Evolutionary conservation across 1,139 yeast species (phyloP), one percentile per base, ranked within the genome.

Genomic region (Taiozyma sp.): DNA sequence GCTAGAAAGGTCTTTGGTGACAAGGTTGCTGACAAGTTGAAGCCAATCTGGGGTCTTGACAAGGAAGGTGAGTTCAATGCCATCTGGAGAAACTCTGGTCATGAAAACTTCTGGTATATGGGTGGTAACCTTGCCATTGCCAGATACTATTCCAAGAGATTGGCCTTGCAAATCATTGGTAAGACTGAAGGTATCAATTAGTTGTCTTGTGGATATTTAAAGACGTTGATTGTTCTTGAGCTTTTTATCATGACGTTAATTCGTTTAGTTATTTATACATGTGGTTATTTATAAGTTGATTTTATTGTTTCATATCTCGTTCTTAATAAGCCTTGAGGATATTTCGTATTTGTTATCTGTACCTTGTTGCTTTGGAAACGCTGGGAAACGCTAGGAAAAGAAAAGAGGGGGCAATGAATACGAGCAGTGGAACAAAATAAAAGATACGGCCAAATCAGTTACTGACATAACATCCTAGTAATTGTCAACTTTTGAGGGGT

Each of bases 41-140:
- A 68, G 13, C 67, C 67, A 16, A 69, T 69, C 23, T 70, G 74
- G 74, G 68, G 70, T 13, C 58, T 69, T 38, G 71, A 70, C 55
- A 62, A 68, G 4, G 74, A 70, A 54, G 74, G 74, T 51, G 74
- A 70, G 51, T 58, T 70, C 50, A 64, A 66, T 24, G 61, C 70
- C n/a, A 68, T 70, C 52, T 70, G 70, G 70, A 66, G 72, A 59
- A 60, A 65, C 44, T 66, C 71, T 28, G 74, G 74, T 7, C 73
- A 69, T 51, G 66, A 66, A 30, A 67, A 68, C 57, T 70, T 70
- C 56, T 70, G 70, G 69, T 70, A 62, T 51, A 75, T 75, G 78
- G 80, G 80, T 61, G 79, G 79, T 51, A 76, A 76, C 55, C 69
- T 76, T 57, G 80, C 78, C 56, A 64, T 78, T 48, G 74, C 78